Conservation (phyloP, 2,329 filamentous ascomycete species). For the Orbilia ellipsospora region DNA sequence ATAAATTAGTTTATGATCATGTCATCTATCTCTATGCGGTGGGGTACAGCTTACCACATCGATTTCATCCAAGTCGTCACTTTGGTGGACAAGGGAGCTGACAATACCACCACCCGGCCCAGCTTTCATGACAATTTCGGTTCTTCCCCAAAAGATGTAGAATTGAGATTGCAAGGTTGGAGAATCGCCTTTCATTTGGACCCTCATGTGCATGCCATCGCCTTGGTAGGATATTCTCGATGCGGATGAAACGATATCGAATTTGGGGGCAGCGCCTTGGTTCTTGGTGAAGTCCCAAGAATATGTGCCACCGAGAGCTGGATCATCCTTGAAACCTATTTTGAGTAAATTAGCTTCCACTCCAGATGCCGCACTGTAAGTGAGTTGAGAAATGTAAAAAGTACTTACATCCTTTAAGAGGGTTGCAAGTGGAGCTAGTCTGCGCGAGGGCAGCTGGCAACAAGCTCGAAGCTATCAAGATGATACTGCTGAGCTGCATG, state of each 20-base stretch:
- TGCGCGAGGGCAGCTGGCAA: constrained; percentile 62
- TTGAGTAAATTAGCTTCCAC: constrained; percentile 15
- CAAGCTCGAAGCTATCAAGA: constrained; percentile 37
- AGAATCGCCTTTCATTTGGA: constrained; percentile 36
- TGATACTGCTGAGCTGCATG: constrained; percentile 38
- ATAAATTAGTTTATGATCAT: neutral
- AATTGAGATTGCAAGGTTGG: constrained; percentile 89
- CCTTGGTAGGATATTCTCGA: constrained; percentile 34
- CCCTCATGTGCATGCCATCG: constrained; percentile 47
- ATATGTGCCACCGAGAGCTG: constrained; percentile 58
- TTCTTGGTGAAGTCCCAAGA: constrained; percentile 67
- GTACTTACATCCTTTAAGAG: constrained; percentile 64
- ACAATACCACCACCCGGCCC: constrained; percentile 92
- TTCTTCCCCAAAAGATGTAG: constrained; percentile 98
- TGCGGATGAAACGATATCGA: constrained; percentile 64
- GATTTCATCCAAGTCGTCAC: constrained; percentile 92
- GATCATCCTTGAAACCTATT: constrained; percentile 54
- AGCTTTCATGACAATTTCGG: constrained; percentile 85
- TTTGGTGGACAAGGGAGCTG: constrained; percentile 89
- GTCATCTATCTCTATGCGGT: neutral
- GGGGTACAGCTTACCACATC: constrained; percentile 70
- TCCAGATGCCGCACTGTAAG: constrained; percentile 1
- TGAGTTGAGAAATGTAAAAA: neutral
- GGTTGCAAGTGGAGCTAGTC: constrained; percentile 70
- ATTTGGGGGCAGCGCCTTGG: constrained; percentile 56